Base-by-base conservation (phyloP, 31 red algal species). In the Odonthalia washingtoniensis region DNA sequence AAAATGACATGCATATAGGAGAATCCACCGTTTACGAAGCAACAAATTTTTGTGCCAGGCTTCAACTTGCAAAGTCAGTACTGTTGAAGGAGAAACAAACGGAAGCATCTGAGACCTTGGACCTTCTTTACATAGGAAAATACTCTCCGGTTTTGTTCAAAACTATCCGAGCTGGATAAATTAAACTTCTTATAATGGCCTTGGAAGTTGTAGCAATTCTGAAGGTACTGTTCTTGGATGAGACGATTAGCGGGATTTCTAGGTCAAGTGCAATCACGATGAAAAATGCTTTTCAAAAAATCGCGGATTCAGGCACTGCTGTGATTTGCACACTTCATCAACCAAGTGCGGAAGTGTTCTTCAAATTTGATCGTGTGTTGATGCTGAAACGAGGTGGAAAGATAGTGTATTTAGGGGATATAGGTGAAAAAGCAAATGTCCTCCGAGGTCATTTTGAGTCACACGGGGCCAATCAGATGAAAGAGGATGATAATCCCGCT, bases 321-420 rank as follows among this genome's bases (percentile, higher is more conserved):
- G 89, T 98, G 14, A 77, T 98, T 3, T 85, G 80, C 80, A 91
- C 96, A 3, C 79, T 98, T 62, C 96, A 98, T 87, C 90, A 93
- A 44, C 96, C 96, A 30, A 80, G 90, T 40, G 78, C 40, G 65
- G 84, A 81, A 2, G 94, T 98, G 35, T 95, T 98, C 42, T 74
- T 36, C 34, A 81, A 95, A 90, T 86, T 85, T 84, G 91, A 98
- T 65, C 30, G 57, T 35, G 45, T 98, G 57, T 69, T 96, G 68
- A 46, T 98, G 33, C 65, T 98, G 37, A 86, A 85, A n/a, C 66
- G 87, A 32, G 75, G 78, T n/a, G 96, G 94, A 21, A 87, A 94
- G 41, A 65, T 40, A 31, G 93, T 90, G 28, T 98, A 98, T 75
- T 98, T 95, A 87, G 96, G 96, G 46, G 90, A 92, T 46, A 89